Base-by-base conservation (phyloP, 148 eudicot species). In the Tetragonia tetragonoides region DNA sequence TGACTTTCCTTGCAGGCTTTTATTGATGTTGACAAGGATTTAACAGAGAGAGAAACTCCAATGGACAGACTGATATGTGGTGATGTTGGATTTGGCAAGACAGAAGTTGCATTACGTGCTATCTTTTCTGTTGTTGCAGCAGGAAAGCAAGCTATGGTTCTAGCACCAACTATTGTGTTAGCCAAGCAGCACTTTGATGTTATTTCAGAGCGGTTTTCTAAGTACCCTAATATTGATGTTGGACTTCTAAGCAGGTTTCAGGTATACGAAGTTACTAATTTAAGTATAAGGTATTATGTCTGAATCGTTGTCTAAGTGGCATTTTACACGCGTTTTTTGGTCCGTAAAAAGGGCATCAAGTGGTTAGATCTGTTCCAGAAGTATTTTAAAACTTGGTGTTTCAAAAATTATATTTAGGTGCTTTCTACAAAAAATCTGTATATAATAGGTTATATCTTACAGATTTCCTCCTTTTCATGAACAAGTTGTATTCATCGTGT, bases 11-110 rank as follows among this genome's bases (percentile, higher is more conserved):
- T 56, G 81, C 95, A 95, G 98, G 98, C 98, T 75, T 91, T 95
- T 80, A 84, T 87, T 82, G 98, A 95, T 84, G 97, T 95, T 83
- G 94, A 95, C 75, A 92, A 85, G 86, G 98, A 95, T 86, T 87
- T 95, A 81, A 95, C 93, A 46, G 94, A 92, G 85, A 92, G 94
- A 83, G 91, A 91, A 81, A 91, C 97, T 83, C 98, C 98, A 61
- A 95, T 95, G 98, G 98, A 95, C 82, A 83, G 98, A 84, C 79
- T 95, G 79, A 95, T 95, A 70, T 95, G 98, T 83, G 98, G 98
- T 78, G 98, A 95, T 86, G 98, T 92, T 69, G 98, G 98, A 60
- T 95, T 95, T 86, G 98, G 98, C 72, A 95, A 95, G 87, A 95
- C 98, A 70, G 98, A 95, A 86, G 98, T 95, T 84, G 98, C 98